A percentile compares a stretch with the other conserved stretches of the same genome.
Conservation (phyloP, 495 filamentous ascomycete species). For the Tetracladium marchalianum region DNA sequence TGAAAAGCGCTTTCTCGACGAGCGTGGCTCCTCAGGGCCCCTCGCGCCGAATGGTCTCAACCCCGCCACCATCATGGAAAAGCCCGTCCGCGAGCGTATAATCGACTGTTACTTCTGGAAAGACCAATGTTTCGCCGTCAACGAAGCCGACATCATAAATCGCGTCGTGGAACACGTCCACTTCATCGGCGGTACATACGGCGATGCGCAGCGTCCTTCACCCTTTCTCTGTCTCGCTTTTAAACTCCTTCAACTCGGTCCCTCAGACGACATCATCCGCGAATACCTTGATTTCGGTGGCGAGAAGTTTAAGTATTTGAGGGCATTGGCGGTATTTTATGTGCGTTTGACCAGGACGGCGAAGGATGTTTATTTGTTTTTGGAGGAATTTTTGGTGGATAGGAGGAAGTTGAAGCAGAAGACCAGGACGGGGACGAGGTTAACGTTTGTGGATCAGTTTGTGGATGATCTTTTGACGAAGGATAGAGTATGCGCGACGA, state of each 20-base stretch:
- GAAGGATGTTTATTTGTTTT: slow-evolving; percentile 63
- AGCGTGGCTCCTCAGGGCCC: slow-evolving; percentile 46
- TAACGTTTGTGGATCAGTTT: slow-evolving; percentile 88
- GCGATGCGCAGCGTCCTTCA: slow-evolving; percentile 68
- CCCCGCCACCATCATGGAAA: slow-evolving; percentile 83
- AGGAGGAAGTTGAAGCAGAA: slow-evolving; percentile 71
- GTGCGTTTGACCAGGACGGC: slow-evolving; percentile 79
- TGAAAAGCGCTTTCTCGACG: slow-evolving; percentile 67
- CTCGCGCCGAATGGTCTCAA: slow-evolving; percentile 64
- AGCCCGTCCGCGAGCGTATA: slow-evolving; percentile 88
- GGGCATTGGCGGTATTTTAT: slow-evolving; percentile 84
- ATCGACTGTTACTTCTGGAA: slow-evolving; percentile 95
- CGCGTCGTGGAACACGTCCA: slow-evolving; percentile 74
- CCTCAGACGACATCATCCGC: slow-evolving; percentile 64
- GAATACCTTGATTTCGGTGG: slow-evolving; percentile 67
- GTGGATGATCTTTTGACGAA: slow-evolving; percentile 86
- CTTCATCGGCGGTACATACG: slow-evolving; percentile 78
- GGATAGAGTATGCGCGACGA: slow-evolving; percentile 84
- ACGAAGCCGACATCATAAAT: slow-evolving; percentile 82
- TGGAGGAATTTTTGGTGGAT: slow-evolving; percentile 82
- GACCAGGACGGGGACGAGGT: slow-evolving; percentile 54
- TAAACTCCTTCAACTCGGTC: slow-evolving; percentile 85
- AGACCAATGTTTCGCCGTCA: slow-evolving; percentile 93
- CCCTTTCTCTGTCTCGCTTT: slow-evolving; percentile 93
- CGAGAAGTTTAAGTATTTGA: slow-evolving; percentile 81